Evolutionary conservation across 2,329 filamentous ascomycete genomes (phyloP).

Genomic region (Thermoascus crustaceus): DNA sequence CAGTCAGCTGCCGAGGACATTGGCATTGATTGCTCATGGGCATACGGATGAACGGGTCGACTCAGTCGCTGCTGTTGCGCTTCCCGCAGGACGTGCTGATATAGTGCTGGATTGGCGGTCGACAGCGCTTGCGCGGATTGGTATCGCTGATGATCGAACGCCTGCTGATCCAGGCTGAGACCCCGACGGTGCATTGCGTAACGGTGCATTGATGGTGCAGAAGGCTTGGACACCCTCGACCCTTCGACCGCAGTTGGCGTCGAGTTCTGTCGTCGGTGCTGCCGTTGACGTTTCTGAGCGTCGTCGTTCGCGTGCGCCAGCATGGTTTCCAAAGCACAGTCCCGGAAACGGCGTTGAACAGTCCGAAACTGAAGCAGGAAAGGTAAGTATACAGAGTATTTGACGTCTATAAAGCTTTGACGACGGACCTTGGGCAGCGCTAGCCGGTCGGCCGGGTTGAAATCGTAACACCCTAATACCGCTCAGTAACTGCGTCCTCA

Average conservation of each 20-base stretch:
- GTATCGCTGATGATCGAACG: constrained; percentile 45
- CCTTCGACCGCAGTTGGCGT: constrained; percentile 71
- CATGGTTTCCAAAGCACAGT: constrained; percentile 62
- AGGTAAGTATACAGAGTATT: neutral
- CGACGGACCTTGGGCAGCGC: constrained; percentile 69
- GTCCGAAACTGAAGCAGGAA: neutral
- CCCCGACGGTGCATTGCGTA: constrained; percentile 65
- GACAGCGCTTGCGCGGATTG: constrained; percentile 46
- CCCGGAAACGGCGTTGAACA: constrained; percentile 25
- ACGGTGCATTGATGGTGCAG: constrained; percentile 45
- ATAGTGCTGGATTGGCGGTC: constrained; percentile 50
- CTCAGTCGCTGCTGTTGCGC: constrained; percentile 78
- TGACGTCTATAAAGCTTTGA: constrained; percentile 1
- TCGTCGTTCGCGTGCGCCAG: constrained; percentile 66
- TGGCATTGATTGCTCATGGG: constrained; percentile 24
- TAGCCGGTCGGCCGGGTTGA: constrained; percentile 56
- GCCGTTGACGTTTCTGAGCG: constrained; percentile 65
- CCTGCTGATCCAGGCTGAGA: constrained; percentile 70
- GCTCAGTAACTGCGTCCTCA: no score
- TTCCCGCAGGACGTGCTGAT: constrained; percentile 81
- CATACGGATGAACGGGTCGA: constrained; percentile 58
- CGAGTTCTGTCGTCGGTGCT: constrained; percentile 81
- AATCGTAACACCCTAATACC: neutral
- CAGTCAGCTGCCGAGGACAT: constrained; percentile 19
- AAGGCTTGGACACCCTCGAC: constrained; percentile 60